Base-by-base conservation (phyloP, 1,284 basidiomycete genomes). In the Cryptococcus depauperatus region DNA sequence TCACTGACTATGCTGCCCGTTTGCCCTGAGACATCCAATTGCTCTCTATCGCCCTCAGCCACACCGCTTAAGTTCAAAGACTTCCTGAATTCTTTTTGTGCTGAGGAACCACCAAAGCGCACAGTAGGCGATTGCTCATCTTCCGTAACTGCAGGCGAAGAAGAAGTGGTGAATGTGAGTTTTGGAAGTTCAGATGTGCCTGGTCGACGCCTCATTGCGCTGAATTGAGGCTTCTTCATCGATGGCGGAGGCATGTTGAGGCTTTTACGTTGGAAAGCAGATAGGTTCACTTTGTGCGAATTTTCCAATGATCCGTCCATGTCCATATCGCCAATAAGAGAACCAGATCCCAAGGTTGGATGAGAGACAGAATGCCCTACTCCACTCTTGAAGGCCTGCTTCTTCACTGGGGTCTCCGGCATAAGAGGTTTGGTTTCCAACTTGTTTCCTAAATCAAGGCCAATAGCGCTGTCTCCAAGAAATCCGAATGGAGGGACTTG, bases 341-440 rank as follows among this genome's bases (percentile, higher is more conserved):
- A 19, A 6, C 37, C 44, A 51, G 54, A 56, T 37, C 46, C 46
- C 18, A 55, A 47, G 14, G 49, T 43, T 16, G 61, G 61, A 30
- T 62, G 61, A 0, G 58, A 61, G 13, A 46, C 49, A 3, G 62
- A 65, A 43, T 64, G 62, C 23, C 58, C 56, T 5, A 59, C 54
- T 9, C 44, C 39, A 13, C 37, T 35, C 35, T 27, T 42, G 22
- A 14, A 39, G 26, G 39, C 51, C 28, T 62, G 57, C 43, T 62
- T 60, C 63, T 73, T 73, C 45, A 73, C 69, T 0, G 71, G 71
- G 8, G 71, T 73, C 37, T 58, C 66, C 8, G 71, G 71, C 71
- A 73, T 73, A 26, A 50, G 50, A 0, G 56, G 57, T 46, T 64
- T 66, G 13, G 57, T 56, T 5, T 69, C 67, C n/a, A 13, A 14